Evolutionary conservation across 305 asterid species (phyloP).

Genomic region (Andrographis paniculata): DNA sequence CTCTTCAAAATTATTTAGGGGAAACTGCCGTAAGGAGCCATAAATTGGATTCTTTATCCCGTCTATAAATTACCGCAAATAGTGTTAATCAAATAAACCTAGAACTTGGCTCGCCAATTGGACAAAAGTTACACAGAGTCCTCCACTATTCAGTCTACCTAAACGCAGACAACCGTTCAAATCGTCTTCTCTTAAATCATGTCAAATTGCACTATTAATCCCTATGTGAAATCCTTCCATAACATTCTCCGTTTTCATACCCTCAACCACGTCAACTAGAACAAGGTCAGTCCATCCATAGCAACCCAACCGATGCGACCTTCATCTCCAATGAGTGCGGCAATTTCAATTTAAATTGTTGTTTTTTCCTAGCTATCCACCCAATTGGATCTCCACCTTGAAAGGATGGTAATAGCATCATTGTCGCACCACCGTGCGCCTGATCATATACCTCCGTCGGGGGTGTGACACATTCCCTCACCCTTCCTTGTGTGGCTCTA

Average conservation of each 20-base stretch:
- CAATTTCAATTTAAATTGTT: slow-evolving; percentile 5
- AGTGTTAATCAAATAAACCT: no score
- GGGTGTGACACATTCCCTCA: neutral
- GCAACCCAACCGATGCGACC: slow-evolving; percentile 2
- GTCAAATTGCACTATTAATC: neutral
- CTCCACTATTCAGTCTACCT: no score
- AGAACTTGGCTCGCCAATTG: no score
- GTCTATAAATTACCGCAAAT: no score
- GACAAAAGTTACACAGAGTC: no score
- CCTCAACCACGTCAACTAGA: slow-evolving; percentile 2
- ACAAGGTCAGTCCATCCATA: slow-evolving; percentile 2
- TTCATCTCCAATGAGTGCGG: neutral
- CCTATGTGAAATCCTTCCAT: slow-evolving; percentile 1
- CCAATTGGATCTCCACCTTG: slow-evolving; percentile 3
- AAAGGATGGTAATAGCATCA: neutral
- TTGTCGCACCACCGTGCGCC: neutral
- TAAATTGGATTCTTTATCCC: no score
- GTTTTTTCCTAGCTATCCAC: neutral
- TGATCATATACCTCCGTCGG: neutral
- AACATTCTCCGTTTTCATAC: neutral
- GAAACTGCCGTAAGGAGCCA: no score
- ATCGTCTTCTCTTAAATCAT: slow-evolving; percentile 1
- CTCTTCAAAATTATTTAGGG: no score
- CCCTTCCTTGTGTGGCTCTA: neutral
- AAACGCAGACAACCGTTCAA: no score